Base-by-base conservation (phyloP, 768 basidiomycete species). In the Boletus reticulatus region DNA sequence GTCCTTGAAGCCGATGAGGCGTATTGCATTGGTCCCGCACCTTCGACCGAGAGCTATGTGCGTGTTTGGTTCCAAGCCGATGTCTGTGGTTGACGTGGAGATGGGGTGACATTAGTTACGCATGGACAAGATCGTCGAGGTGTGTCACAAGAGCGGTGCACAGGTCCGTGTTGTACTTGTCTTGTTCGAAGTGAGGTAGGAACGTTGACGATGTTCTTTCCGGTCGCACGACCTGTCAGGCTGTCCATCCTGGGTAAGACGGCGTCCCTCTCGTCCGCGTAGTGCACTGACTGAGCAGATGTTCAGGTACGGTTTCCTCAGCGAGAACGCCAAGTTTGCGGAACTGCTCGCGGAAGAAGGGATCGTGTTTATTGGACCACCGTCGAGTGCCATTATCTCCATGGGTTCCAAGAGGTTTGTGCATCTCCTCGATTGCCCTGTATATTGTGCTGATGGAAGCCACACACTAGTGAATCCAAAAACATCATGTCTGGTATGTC, bases 391-490 rank as follows among this genome's bases (percentile, higher is more conserved):
- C 31, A 98, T 98, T 58, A 74, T 88, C 14, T 90, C 88, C 64
- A 98, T 97, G 95, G 95, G 94, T 2, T 94, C 92, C 0, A 97
- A 98, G 78, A 92, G 93, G 89, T 91, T 31, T 6, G 74, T 59
- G 17, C 45, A 36, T 6, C 17, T 32, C 10, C 20, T 39, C 45
- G 16, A 16, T 19, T 24, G 2, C 31, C 17, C 9, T 27, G 10
- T 39, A 45, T 4, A 19, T n/a, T 43, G 29, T 43, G 32, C 24
- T 50, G 31, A 55, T 29, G 11, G 45, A 59, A 38, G 11, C 20
- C 31, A 47, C 13, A 16, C 37, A 12, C n/a, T 54, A 90, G 92
- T 53, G 93, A 95, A 77, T 94, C 92, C 38, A 98, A 98, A 76
- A 94, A 91, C 56, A 96, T 96, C 65, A 95, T 96, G 94, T 80